Evolutionary conservation across 169 alveolate genomes (phyloP).

Genomic region (Ichthyophthirius multifiliis): DNA sequence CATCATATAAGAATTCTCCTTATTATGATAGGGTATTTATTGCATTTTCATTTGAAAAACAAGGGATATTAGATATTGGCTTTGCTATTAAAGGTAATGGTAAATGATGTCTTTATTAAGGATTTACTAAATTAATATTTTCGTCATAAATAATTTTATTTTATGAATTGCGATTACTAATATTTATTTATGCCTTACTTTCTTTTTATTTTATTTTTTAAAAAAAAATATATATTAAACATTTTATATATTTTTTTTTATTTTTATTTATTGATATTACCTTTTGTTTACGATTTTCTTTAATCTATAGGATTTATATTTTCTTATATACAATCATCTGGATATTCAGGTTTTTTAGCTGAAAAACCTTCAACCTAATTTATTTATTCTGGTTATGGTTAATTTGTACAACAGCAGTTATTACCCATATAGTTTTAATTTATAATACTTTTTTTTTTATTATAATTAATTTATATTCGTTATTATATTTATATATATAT

Average conservation of each 20-base stretch:
- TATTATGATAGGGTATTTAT: neutral
- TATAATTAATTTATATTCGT: too few species aligned
- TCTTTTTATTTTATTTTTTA: neutral
- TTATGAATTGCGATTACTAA: neutral
- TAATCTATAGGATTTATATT: too few species aligned
- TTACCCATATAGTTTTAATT: neutral
- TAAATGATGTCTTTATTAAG: neutral
- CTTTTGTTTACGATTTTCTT: neutral
- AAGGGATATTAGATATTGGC: neutral
- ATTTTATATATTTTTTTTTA: neutral
- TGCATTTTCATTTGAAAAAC: constrained; percentile 11
- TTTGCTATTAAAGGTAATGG: constrained; percentile 3
- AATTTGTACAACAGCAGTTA: constrained; percentile 6
- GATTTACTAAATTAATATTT: neutral
- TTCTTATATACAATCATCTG: neutral
- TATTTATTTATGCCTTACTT: neutral
- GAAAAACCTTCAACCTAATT: neutral
- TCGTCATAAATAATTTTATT: constrained; percentile 2
- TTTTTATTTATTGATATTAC: neutral
- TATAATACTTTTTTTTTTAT: too few species aligned
- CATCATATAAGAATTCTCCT: constrained; percentile 34
- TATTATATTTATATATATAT: too few species aligned
- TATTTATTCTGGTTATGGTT: neutral
- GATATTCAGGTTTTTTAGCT: constrained; percentile 6
- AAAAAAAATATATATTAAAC: too few species aligned